Percentiles rank a stretch among this genome's conserved stretches.
Conservation (phyloP, 495 filamentous ascomycete species). For the Pseudomonodictys pantanalensis region DNA sequence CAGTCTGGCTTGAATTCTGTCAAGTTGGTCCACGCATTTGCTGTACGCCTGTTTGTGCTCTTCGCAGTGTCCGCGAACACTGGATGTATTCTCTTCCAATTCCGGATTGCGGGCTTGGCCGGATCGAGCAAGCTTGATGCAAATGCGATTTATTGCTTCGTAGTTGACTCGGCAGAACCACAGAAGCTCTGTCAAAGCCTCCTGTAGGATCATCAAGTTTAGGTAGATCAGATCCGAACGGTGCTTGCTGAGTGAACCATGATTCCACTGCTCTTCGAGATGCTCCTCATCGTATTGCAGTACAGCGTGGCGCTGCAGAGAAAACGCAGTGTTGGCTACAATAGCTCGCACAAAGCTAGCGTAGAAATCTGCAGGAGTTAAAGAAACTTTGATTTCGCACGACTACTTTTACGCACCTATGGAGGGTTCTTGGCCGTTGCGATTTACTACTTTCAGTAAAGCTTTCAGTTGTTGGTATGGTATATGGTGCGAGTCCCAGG, state of each 20-base stretch:
- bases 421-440: conserved; percentile 1
- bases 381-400: background rate
- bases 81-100: background rate
- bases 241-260: background rate
- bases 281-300: conserved; percentile 4
- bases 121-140: conserved; percentile 4
- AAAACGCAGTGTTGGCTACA: conserved; percentile 10
- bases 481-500: conserved; percentile 9
- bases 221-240: conserved; percentile 3
- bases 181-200: background rate
- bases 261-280: background rate
- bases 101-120: conserved; percentile 2
- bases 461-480: conserved; percentile 8
- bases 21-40: conserved; percentile 7
- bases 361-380: conserved; percentile 6
- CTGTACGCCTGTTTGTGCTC: conserved; percentile 7
- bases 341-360: background rate
- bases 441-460: conserved; percentile 6
- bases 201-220: conserved; percentile 8
- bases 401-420: conserved; percentile 4
- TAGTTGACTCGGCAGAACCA: conserved; percentile 6
- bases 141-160: conserved; percentile 6
- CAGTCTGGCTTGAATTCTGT: conserved; percentile 7
- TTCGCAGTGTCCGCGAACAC: background rate
- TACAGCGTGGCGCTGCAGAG: conserved; percentile 4